These are phyloP conservation scores for Ligustrum vulgare DNA, from an alignment of 257 asterid species.

Conservation along the genomic window DNA sequence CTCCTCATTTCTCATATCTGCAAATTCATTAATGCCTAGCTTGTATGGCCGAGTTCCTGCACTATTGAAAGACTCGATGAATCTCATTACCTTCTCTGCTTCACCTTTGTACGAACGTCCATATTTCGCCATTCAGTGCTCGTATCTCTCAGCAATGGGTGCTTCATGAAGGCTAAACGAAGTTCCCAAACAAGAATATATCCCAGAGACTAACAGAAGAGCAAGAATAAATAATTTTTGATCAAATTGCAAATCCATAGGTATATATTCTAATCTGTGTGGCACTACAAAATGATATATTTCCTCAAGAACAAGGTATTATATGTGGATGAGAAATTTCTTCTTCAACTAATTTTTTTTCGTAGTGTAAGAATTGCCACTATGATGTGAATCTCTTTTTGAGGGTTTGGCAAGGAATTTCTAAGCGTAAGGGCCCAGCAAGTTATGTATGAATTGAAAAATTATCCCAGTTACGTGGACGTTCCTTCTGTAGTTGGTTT, in stretches of 20 bases:
- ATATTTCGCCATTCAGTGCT: slow-evolving; percentile 35
- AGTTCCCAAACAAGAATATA: slow-evolving; percentile 25
- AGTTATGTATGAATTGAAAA: background rate
- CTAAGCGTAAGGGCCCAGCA: background rate
- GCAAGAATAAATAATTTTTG: slow-evolving; percentile 20
- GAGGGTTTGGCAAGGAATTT: no score
- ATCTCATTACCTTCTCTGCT: slow-evolving; percentile 36
- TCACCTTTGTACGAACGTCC: slow-evolving; percentile 41
- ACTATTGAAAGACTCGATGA: slow-evolving; percentile 38
- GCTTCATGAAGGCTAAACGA: slow-evolving; percentile 31
- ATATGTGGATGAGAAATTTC: background rate
- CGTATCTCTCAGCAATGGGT: slow-evolving; percentile 31
- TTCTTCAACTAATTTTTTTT: background rate
- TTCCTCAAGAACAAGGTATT: background rate
- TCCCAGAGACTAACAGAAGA: slow-evolving; percentile 19
- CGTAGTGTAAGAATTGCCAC: no score
- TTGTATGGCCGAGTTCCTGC: slow-evolving; percentile 27
- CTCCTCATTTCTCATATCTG: slow-evolving; percentile 45
- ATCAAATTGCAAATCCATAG: background rate
- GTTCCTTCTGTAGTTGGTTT: background rate
- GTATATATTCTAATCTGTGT: background rate
- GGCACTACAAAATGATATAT: background rate
- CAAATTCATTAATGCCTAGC: slow-evolving; percentile 40
- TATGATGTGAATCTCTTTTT: no score
- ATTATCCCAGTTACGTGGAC: background rate